phyloP scores from a whole-genome alignment of 2,329 filamentous ascomycete species.

The Camptophora hylomeconis region DNA sequence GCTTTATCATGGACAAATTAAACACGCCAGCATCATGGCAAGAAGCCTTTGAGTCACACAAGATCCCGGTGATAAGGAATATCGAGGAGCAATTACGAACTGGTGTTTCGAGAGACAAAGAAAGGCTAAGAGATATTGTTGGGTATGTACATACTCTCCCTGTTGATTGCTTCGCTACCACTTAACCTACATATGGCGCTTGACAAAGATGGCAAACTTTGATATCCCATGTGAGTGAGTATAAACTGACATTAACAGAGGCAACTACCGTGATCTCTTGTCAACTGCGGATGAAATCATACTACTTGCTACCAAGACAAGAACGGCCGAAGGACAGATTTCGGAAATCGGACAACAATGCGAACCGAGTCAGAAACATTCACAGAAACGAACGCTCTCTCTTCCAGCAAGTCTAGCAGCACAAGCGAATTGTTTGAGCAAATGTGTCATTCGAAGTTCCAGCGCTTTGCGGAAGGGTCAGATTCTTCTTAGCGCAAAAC shows the following conservation, averaged over 20 bases:
- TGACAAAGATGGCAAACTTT: no score
- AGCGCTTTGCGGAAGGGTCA: no score
- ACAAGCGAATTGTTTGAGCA: no score
- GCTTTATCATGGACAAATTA: constrained; percentile 1
- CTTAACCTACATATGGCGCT: no score
- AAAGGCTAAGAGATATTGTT: constrained; percentile 53
- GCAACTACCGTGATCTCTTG: constrained; percentile 74
- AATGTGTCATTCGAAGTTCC: no score
- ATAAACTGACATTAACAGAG: no score
- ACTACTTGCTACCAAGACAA: constrained; percentile 69
- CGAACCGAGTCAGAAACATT: constrained; percentile 57
- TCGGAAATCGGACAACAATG: constrained; percentile 62
- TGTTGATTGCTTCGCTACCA: no score
- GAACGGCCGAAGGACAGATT: constrained; percentile 57
- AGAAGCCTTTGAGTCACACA: constrained; percentile 51
- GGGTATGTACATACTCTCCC: no score
- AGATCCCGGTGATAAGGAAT: constrained; percentile 47
- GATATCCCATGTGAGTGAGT: no score
- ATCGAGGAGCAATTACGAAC: constrained; percentile 52
- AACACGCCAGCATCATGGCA: constrained; percentile 48
- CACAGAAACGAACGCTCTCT: constrained; percentile 55
- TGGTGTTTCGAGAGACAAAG: constrained; percentile 49
- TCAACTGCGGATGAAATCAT: constrained; percentile 91
- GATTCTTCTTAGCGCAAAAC: constrained; percentile 55
- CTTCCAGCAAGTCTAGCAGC: no score